Evolutionary conservation across 1,284 basidiomycete species (phyloP), one percentile per base, ranked within the genome.

Genomic region (Papiliotrema flavescens): DNA sequence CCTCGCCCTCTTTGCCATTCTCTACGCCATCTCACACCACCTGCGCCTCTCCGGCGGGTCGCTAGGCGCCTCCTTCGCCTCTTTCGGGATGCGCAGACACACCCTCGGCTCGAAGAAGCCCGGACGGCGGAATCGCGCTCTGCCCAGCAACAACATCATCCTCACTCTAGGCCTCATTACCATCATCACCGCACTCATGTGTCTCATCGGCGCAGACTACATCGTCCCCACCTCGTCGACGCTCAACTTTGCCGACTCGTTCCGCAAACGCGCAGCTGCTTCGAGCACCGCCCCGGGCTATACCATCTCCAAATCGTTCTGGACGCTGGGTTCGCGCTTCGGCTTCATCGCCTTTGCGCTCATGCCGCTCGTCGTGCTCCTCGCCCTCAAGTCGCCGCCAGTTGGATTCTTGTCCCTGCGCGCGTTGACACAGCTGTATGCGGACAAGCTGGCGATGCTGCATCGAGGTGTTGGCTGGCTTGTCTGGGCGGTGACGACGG

Each of bases 381-480:
- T 91, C 55, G 89, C 86, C 2, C 81, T 92, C 70, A 92, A 91
- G 72, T 81, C 87, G 3, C 85, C 87, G 13, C 90, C 90, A 0
- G 86, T 90, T 65, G 89, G 89, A 47, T 66, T 91, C 43, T 83
- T 91, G 64, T 84, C 89, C n/a, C 78, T 86, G 23, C 82, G 84
- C 0, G 82, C 83, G 58, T 79, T 87, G 56, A 82, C 84, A 23
- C 84, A 88, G 50, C 73, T 89, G 34, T 83, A 85, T 62, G 86
- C 88, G 63, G 90, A 93, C 78, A 88, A 89, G 65, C 82, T 90
- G 22, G 78, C 82, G 3, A 81, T 83, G 70, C 76, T 89, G 13
- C 89, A 90, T 76, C 82, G 83, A 41, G 87, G 85, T 81, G 79
- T 82, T 4, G 90, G 86, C 2, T 80, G 87, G 52, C 76, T 92